phyloP scores from a whole-genome alignment of 1,139 yeast genomes.

The Casaregolazyma lundiana region DNA sequence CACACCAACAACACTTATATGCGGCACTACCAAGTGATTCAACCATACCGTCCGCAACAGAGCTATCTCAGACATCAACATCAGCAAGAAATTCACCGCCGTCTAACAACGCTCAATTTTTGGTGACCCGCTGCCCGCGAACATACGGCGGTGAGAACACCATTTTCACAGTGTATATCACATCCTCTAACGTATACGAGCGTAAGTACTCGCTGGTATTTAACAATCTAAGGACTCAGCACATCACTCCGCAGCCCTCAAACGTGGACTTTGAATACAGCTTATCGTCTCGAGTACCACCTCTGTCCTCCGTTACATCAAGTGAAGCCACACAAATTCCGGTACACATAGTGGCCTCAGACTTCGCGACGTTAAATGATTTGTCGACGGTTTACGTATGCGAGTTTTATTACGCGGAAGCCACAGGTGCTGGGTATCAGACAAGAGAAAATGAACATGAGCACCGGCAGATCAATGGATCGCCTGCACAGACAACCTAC shows the following conservation, averaged over 20 bases:
- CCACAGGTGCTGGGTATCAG: neutral
- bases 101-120: constrained; percentile 3
- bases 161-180: constrained; percentile 11
- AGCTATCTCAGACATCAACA: constrained; percentile 2
- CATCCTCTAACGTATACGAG: constrained; percentile 13
- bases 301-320: constrained; percentile 15
- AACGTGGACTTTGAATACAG: constrained; percentile 16
- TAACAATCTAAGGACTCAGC: constrained; percentile 16
- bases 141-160: constrained; percentile 11
- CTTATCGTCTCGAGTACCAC: constrained; percentile 20
- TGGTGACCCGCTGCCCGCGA: constrained; percentile 9
- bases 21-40: constrained; percentile 6
- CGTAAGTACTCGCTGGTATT: constrained; percentile 17
- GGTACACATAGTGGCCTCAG: constrained; percentile 20
- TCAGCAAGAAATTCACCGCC: constrained; percentile 4
- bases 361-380: constrained; percentile 14
- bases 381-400: constrained; percentile 26
- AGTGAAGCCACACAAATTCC: constrained; percentile 12
- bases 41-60: constrained; percentile 6
- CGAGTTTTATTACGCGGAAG: constrained; percentile 18
- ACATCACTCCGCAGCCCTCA: constrained; percentile 10
- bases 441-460: neutral
- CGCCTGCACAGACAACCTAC: neutral
- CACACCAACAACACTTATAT: constrained; percentile 1
- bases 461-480: neutral